These are phyloP conservation scores for Colletotrichum plurivorum DNA, from an alignment of 2,329 filamentous ascomycete species.

Conservation along the genomic window DNA sequence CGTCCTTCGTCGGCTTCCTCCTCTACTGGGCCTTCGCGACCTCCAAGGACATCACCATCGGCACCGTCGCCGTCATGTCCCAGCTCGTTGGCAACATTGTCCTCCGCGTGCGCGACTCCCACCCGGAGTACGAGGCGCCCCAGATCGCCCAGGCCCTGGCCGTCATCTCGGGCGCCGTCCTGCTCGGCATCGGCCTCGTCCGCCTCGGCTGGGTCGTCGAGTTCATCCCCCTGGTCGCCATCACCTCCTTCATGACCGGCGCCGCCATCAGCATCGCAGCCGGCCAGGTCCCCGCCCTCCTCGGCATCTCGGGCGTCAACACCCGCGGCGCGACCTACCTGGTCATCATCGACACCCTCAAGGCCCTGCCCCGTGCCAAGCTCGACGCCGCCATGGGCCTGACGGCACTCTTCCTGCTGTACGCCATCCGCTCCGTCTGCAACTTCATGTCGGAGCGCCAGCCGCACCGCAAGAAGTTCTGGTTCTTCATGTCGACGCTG, in stretches of 20 bases:
- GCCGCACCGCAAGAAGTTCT: constrained; percentile 76
- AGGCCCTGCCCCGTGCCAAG: constrained; percentile 57
- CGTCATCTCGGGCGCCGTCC: constrained; percentile 59
- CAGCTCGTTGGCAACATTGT: constrained; percentile 65
- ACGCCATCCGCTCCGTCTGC: constrained; percentile 74
- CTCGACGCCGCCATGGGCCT: constrained; percentile 82
- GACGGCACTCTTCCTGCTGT: constrained; percentile 76
- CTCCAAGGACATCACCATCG: constrained; percentile 88
- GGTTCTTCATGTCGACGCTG: constrained; percentile 84
- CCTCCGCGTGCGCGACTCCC: constrained; percentile 51
- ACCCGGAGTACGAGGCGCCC: constrained; percentile 53
- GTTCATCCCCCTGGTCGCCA: constrained; percentile 65
- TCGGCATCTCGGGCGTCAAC: constrained; percentile 61
- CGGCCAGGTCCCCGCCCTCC: constrained; percentile 59
- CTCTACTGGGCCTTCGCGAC: constrained; percentile 89
- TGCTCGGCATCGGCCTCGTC: constrained; percentile 61
- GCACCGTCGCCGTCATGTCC: constrained; percentile 63
- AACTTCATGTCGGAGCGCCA: constrained; percentile 75
- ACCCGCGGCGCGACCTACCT: constrained; percentile 60
- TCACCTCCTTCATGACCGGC: constrained; percentile 65
- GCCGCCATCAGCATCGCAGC: constrained; percentile 66
- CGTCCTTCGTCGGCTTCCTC: constrained; percentile 84
- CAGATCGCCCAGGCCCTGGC: constrained; percentile 61
- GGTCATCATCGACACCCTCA: constrained; percentile 60
- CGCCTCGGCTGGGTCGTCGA: constrained; percentile 66